Evolutionary conservation across 768 basidiomycete species (phyloP).

Genomic region (Aureoboletus auriporus): DNA sequence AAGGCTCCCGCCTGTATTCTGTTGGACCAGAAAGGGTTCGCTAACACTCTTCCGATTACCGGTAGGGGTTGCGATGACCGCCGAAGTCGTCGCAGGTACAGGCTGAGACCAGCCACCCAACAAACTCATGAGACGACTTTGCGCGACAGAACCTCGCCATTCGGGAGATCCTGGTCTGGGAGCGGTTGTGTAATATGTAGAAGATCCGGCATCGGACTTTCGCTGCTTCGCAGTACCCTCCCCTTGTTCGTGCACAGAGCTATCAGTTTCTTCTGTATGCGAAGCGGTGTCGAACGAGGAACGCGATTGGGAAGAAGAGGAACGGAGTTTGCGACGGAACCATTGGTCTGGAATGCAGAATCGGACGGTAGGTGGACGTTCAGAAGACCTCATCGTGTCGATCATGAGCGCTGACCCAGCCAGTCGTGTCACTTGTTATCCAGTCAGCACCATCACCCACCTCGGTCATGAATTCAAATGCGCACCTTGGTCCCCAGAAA

Average conservation of each 20-base stretch:
- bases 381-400: constrained; percentile 13
- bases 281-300: constrained; percentile 45
- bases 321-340: constrained; percentile 66
- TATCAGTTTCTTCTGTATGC: background rate
- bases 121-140: constrained; percentile 58
- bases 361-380: constrained; percentile 34
- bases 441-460: background rate
- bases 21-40: constrained; percentile 60
- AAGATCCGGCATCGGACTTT: constrained; percentile 28
- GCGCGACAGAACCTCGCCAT: constrained; percentile 52
- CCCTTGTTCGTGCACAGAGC: constrained; percentile 35
- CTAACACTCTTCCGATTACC: constrained; percentile 62
- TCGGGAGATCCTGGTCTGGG: constrained; percentile 36
- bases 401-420: constrained; percentile 9
- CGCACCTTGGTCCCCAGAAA: constrained; percentile 50
- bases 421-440: constrained; percentile 12
- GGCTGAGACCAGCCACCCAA: constrained; percentile 63
- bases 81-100: constrained; percentile 36
- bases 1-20: constrained; percentile 34
- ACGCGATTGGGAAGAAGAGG: constrained; percentile 42
- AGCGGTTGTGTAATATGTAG: constrained; percentile 15
- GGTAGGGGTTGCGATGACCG: constrained; percentile 23
- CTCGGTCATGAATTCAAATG: background rate
- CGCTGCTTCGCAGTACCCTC: constrained; percentile 63
- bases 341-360: constrained; percentile 78